These are phyloP conservation scores for Diplodia sapinea DNA, from an alignment of 2,329 filamentous ascomycete genomes.

Conservation along the genomic window DNA sequence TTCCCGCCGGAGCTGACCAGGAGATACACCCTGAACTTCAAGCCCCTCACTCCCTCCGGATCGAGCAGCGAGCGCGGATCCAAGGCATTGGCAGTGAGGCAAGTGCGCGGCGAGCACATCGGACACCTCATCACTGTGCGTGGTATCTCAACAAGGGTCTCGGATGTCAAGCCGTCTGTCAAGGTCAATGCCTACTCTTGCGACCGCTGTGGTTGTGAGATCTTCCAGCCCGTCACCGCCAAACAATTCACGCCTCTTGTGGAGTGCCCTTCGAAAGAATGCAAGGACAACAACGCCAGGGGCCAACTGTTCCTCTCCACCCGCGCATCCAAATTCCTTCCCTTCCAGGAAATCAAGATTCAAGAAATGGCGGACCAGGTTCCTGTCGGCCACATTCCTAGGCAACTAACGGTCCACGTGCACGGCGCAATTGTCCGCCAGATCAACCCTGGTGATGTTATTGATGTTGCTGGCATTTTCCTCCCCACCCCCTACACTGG, in stretches of 20 bases:
- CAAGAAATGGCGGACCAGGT: slow-evolving; percentile 99
- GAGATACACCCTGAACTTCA: slow-evolving; percentile 95
- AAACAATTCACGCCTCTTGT: slow-evolving; percentile 89
- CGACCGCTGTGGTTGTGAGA: slow-evolving; percentile 93
- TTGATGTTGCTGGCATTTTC: slow-evolving; percentile 95
- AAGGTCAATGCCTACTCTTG: slow-evolving; percentile 98
- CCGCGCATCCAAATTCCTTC: slow-evolving; percentile 94
- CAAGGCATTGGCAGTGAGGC: slow-evolving; percentile 83
- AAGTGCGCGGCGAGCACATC: slow-evolving; percentile 90
- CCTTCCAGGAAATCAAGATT: slow-evolving; percentile 98
- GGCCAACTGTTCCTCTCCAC: slow-evolving; percentile 93
- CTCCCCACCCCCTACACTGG: slow-evolving; percentile 98
- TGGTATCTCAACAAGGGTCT: slow-evolving; percentile 92
- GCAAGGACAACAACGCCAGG: slow-evolving; percentile 86
- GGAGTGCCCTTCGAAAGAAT: slow-evolving; percentile 88
- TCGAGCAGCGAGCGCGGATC: slow-evolving; percentile 64
- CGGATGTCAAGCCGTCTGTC: slow-evolving; percentile 97
- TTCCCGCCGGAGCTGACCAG: slow-evolving; percentile 93
- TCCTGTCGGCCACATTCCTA: slow-evolving; percentile 94
- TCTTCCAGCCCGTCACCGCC: slow-evolving; percentile 92
- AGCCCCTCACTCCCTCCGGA: slow-evolving; percentile 77
- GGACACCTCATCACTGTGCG: slow-evolving; percentile 92
- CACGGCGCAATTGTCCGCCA: slow-evolving; percentile 84
- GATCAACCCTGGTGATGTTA: slow-evolving; percentile 90
- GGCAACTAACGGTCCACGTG: slow-evolving; percentile 87